Evolutionary conservation across 352 stramenopile genomes (phyloP), one percentile per base, ranked within the genome.

Genomic region (Phytophthora melonis): DNA sequence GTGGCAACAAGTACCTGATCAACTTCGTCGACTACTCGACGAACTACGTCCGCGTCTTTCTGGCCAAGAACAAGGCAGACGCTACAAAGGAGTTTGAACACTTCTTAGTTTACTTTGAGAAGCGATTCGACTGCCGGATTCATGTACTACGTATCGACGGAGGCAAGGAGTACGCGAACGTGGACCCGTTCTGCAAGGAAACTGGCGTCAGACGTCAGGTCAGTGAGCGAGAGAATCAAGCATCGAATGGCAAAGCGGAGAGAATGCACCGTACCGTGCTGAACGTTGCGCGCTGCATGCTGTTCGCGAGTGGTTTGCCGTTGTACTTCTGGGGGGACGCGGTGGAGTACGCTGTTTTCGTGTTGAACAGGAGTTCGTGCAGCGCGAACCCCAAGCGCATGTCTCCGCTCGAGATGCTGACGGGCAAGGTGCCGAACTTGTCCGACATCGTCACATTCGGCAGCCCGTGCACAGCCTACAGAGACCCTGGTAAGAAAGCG

Each of bases 251-350:
- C 1, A 80, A 79, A 52, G 70, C 70, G 0, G 71, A 77, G 32
- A 43, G 67, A 16, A 72, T 82, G 66, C 75, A 82, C 16, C 62
- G 68, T 10, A 78, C 71, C 3, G 62, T 83, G 2, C 63, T 80
- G 60, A 79, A 83, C 63, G 70, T 83, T 50, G 53, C 61, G 2
- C 53, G 72, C 4, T 78, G 50, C 39, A 75, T 78, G 61, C 14
- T 83, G 13, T 80, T 83, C 30, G 60, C 30, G 3, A 74, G 60
- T 11, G 62, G 68, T 13, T 49, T 83, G 1, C 50, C 72, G 10
- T 56, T 80, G 1, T 30, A 36, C 18, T 77, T 76, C 57, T 81
- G 77, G 72, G 68, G 72, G 2, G 60, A 80, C 19, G 72, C 76
- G 0, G 72, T 62, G 6, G 64, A 83, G 39, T 81, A 80, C 43